Conservation (phyloP, 768 basidiomycete genomes). For the Lyophyllum shimeji region DNA sequence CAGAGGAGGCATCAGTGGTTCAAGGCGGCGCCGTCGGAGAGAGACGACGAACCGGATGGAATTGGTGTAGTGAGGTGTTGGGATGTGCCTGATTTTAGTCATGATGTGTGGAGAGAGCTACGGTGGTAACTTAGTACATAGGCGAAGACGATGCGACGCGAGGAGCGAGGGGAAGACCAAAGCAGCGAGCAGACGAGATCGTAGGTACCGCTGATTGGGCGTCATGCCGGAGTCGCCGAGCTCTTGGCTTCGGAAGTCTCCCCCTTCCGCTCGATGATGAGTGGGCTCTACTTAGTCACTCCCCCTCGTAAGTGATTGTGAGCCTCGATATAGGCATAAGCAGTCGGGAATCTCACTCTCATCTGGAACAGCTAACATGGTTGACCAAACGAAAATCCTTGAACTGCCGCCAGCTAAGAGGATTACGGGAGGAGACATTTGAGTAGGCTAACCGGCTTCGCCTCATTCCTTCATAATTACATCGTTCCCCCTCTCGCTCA, state of each 20-base stretch:
- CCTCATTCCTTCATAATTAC: conserved; percentile 2
- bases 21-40: neutral
- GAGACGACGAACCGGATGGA: neutral
- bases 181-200: neutral
- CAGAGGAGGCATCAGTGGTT: neutral
- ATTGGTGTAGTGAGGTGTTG: neutral
- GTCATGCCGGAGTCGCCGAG: neutral
- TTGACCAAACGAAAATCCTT: conserved; percentile 3
- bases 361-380: neutral
- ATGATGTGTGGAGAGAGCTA: neutral
- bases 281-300: neutral
- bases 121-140: too few relatives aligned
- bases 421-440: neutral
- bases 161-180: neutral
- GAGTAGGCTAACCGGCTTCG: neutral
- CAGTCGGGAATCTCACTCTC: neutral
- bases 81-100: neutral
- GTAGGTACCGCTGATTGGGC: neutral
- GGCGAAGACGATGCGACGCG: too few relatives aligned
- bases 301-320: neutral
- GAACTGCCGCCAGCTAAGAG: conserved; percentile 4
- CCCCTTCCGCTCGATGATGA: neutral
- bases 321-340: neutral
- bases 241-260: neutral
- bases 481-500: conserved; percentile 2